Evolutionary conservation across 2,329 filamentous ascomycete species (phyloP).

Genomic region (Fusarium sp.): DNA sequence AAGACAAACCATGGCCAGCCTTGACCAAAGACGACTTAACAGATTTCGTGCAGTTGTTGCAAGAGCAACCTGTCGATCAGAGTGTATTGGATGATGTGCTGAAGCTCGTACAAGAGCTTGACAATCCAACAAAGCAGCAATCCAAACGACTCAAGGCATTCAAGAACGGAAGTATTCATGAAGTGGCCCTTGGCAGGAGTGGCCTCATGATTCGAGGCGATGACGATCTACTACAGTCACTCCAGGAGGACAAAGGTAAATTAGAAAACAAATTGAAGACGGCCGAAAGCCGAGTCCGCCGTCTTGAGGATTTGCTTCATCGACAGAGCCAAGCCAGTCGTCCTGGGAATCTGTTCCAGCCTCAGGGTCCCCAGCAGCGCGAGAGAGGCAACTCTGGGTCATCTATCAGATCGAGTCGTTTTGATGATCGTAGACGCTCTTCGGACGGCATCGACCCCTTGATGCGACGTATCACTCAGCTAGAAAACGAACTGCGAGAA

Average conservation of each 20-base stretch:
- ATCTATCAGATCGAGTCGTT: slow-evolving; percentile 55
- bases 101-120: slow-evolving; percentile 80
- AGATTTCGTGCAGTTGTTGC: slow-evolving; percentile 73
- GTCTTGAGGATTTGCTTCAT: slow-evolving; percentile 91
- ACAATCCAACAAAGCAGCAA: slow-evolving; percentile 84
- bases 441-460: slow-evolving; percentile 58
- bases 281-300: slow-evolving; percentile 88
- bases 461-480: slow-evolving; percentile 60
- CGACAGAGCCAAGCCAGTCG: slow-evolving; percentile 73
- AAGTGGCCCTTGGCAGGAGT: slow-evolving; percentile 85
- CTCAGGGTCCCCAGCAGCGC: slow-evolving; percentile 54
- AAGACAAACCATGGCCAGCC: slow-evolving; percentile 80
- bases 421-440: slow-evolving; percentile 56
- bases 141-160: slow-evolving; percentile 89
- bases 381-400: slow-evolving; percentile 60
- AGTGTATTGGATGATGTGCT: slow-evolving; percentile 74
- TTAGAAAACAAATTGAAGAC: slow-evolving; percentile 78
- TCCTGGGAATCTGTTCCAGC: slow-evolving; percentile 64
- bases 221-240: slow-evolving; percentile 76
- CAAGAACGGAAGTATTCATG: slow-evolving; percentile 94
- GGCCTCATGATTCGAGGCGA: slow-evolving; percentile 87
- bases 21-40: slow-evolving; percentile 79
- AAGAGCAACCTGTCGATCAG: slow-evolving; percentile 70
- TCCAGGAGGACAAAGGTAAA: slow-evolving; percentile 85
- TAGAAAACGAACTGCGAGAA: slow-evolving; percentile 80